phyloP scores from a whole-genome alignment of 78 protist species.

The Mantamonas sphyraenae region DNA sequence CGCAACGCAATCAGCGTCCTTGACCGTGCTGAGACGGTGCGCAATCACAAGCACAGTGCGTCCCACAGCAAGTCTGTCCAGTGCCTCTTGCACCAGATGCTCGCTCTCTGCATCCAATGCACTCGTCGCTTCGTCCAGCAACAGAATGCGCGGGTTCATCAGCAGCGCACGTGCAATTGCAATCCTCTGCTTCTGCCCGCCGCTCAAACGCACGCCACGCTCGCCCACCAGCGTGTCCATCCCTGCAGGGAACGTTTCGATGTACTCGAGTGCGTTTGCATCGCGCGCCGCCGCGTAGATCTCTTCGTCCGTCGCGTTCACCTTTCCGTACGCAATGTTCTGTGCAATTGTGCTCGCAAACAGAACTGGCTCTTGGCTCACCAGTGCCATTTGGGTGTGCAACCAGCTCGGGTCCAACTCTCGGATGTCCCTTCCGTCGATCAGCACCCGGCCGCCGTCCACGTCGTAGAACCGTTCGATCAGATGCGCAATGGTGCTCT shows the following conservation, averaged over 20 bases:
- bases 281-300: constrained; percentile 56
- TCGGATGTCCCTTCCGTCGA: not conserved
- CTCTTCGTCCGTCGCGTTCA: constrained; percentile 17
- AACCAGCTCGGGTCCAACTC: constrained; percentile 44
- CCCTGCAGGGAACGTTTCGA: constrained; percentile 60
- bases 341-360: constrained; percentile 69
- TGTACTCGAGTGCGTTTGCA: constrained; percentile 87
- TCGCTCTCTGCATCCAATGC: constrained; percentile 82
- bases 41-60: constrained; percentile 74
- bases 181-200: constrained; percentile 91
- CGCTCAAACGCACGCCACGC: constrained; percentile 68
- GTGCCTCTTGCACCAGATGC: constrained; percentile 62
- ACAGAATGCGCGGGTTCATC: constrained; percentile 68
- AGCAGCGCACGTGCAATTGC: constrained; percentile 88
- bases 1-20: constrained; percentile 28
- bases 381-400: constrained; percentile 54
- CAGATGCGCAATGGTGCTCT: constrained; percentile 49
- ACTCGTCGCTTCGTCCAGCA: constrained; percentile 94
- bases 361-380: constrained; percentile 73
- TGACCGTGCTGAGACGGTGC: constrained; percentile 82
- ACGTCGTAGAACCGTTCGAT: constrained; percentile 61
- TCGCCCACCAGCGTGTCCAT: constrained; percentile 83
- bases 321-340: constrained; percentile 73
- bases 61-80: constrained; percentile 19
- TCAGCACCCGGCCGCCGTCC: constrained; percentile 60